Base-by-base conservation (phyloP, 345 rosid species). In the Salix udensis region DNA sequence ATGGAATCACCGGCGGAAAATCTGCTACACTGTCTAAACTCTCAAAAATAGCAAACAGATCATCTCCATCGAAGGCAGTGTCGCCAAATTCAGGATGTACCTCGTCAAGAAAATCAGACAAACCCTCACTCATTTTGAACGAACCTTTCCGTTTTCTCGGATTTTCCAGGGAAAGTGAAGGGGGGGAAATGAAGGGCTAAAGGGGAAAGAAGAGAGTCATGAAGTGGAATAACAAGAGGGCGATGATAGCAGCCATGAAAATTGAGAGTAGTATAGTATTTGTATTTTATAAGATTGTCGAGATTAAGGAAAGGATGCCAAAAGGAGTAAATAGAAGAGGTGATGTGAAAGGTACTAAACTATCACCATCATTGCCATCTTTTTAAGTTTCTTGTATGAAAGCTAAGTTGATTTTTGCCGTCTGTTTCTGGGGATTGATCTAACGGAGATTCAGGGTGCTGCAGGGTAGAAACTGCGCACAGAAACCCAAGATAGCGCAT, bases 41-140 rank as follows among this genome's bases (percentile, higher is more conserved):
- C 83, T 90, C 93, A 50, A 96, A 89, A 80, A 96, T 84, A 30
- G 95, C 85, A 68, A 90, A 94, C 18, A 96, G 81, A 40, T 94
- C 98, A 42, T 96, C 98, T 55, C 84, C 91, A 44, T 79, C 88
- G 40, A 86, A 73, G 82, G 85, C 76, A 64, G 83, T 72, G 79
- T 84, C 91, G 78, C 71, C 91, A 68, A 88, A 81, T 76, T 89
- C 89, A 65, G 78, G 52, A 14, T 88, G 89, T 52, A 76, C 39
- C 15, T 90, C 91, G 7, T 88, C 88, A 36, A 88, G 82, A 73
- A 90, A 80, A 78, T 86, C 87, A 44, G 86, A 78, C 65, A 89
- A 31, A 66, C 44, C 71, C 30, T 88, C 89, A 21, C 78, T 82
- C 97, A 91, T 91, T 55, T 34, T 71, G 7, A 52, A 15, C 9